These are phyloP conservation scores for Fraxinus paxiana DNA, from an alignment of 305 asterid species.

Conservation along the genomic window DNA sequence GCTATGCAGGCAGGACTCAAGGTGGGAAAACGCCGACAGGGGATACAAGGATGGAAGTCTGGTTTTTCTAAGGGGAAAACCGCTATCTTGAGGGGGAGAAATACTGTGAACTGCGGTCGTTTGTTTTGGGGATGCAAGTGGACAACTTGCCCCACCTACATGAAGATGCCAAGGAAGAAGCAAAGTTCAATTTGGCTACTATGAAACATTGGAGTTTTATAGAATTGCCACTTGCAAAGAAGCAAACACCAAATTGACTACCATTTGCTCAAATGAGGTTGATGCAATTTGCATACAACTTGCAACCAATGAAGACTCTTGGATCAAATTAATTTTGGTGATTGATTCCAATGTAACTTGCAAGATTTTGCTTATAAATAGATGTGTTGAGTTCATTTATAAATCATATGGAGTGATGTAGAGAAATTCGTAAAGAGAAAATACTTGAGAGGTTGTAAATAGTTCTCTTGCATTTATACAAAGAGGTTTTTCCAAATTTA, in stretches of 20 bases:
- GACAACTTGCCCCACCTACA: not conserved
- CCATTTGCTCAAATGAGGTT: not conserved
- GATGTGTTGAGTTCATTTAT: not conserved
- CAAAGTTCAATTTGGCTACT: not conserved
- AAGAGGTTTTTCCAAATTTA: not conserved
- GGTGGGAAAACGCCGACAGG: not conserved
- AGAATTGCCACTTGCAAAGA: not conserved
- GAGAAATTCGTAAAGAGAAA: not conserved
- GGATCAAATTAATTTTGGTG: not conserved
- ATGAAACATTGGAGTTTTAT: not conserved
- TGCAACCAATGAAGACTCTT: not conserved
- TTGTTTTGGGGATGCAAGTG: not conserved
- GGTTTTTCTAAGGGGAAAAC: not conserved
- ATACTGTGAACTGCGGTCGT: not conserved
- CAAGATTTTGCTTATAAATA: not conserved
- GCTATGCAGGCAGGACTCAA: not conserved
- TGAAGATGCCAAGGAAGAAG: not conserved
- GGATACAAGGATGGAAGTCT: not conserved
- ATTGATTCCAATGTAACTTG: not conserved
- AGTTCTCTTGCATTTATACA: not conserved
- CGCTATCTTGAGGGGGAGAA: not conserved
- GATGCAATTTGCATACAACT: not conserved
- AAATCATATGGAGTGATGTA: not conserved
- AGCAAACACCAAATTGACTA: not conserved
- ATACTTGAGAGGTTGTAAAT: not conserved